Evolutionary conservation across 805 yeast genomes (phyloP).

Genomic region (Starmerella apis): DNA sequence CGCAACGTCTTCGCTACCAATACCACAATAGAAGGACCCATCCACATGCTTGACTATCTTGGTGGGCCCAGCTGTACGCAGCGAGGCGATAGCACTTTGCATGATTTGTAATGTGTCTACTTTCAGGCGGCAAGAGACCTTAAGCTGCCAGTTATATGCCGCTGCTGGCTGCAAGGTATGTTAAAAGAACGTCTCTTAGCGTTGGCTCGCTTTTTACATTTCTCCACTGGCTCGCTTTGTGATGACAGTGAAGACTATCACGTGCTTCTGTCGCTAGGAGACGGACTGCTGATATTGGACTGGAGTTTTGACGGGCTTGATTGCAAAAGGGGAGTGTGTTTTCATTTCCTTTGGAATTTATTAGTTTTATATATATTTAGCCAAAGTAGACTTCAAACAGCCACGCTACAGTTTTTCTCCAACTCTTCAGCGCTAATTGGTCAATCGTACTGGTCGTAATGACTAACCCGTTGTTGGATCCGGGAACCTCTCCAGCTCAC

Average conservation of each 20-base stretch:
- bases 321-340: too few species aligned
- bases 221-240: not conserved
- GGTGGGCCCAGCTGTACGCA: conserved; percentile 15
- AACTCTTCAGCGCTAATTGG: conserved; percentile 9
- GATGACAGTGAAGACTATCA: not conserved
- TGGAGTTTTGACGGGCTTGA: too few species aligned
- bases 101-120: not conserved
- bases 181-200: not conserved
- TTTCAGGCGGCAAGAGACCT: too few species aligned
- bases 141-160: too few species aligned
- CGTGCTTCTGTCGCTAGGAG: not conserved
- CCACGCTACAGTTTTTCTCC: too few species aligned
- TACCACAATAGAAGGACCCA: conserved; percentile 9
- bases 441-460: conserved; percentile 10
- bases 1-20: conserved; percentile 22
- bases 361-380: too few species aligned
- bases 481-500: conserved; percentile 1
- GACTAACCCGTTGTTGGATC: not conserved
- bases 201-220: not conserved
- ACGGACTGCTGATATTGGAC: not conserved
- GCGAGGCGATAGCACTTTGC: conserved; percentile 20
- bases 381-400: too few species aligned
- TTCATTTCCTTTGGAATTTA: too few species aligned
- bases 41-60: conserved; percentile 1
- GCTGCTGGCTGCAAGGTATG: not conserved